These are phyloP conservation scores for Aegle marmelos DNA, from an alignment of 345 rosid genomes.

Conservation along the genomic window DNA sequence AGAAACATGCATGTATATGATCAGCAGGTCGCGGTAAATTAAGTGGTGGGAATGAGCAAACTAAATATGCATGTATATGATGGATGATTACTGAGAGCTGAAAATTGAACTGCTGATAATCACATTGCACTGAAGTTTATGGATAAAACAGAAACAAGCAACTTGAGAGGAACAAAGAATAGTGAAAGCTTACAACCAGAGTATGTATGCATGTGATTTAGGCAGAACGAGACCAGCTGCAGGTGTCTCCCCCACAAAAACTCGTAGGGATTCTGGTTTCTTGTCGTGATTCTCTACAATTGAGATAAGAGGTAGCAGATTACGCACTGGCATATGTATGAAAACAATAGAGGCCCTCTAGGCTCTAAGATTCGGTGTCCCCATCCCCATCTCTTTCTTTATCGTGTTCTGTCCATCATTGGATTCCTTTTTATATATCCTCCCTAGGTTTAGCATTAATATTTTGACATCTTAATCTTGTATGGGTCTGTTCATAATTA, in stretches of 20 bases:
- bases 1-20: too few species aligned
- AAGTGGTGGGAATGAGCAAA: background rate
- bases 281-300: constrained; percentile 15
- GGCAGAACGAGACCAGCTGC: constrained; percentile 17
- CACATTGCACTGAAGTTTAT: background rate
- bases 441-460: background rate
- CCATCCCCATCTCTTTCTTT: constrained; percentile 8
- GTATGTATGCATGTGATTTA: constrained; percentile 4
- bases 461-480: background rate
- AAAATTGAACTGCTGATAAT: background rate
- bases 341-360: background rate
- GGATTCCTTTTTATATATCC: constrained; percentile 19
- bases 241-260: constrained; percentile 7
- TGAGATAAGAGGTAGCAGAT: background rate
- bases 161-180: background rate
- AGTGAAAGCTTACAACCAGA: background rate
- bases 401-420: constrained; percentile 17
- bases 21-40: too few species aligned
- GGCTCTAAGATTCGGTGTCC: constrained; percentile 20
- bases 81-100: background rate
- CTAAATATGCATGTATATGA: too few species aligned
- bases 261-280: constrained; percentile 22
- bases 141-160: background rate
- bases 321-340: constrained; percentile 2
- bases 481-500: background rate